Conservation (phyloP, 768 basidiomycete species). For the Russula earlei region DNA sequence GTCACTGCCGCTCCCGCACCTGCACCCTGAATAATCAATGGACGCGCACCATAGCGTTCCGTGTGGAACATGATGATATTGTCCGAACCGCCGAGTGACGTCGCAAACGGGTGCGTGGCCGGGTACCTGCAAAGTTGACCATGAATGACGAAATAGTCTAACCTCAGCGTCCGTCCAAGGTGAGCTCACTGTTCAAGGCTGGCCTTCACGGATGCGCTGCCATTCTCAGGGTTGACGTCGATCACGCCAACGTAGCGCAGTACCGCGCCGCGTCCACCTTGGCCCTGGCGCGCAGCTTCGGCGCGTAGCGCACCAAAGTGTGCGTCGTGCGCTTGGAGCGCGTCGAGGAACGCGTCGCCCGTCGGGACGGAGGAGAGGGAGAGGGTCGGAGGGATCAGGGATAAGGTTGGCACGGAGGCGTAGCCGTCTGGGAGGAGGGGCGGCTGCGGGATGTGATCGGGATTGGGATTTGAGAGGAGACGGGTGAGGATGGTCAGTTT, state of each 20-base stretch:
- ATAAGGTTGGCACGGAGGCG: slow-evolving; percentile 68
- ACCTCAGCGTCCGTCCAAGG: not conserved
- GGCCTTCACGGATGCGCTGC: slow-evolving; percentile 55
- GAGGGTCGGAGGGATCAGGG: slow-evolving; percentile 75
- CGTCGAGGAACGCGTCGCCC: slow-evolving; percentile 75
- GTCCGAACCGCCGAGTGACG: slow-evolving; percentile 90
- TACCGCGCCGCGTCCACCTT: slow-evolving; percentile 60
- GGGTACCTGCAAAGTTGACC: slow-evolving; percentile 56
- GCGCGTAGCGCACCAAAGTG: slow-evolving; percentile 69
- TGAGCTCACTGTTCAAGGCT: slow-evolving; percentile 72
- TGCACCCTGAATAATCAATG: slow-evolving; percentile 89
- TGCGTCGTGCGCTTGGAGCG: slow-evolving; percentile 74
- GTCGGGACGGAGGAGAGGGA: slow-evolving; percentile 41
- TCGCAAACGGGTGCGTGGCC: slow-evolving; percentile 85
- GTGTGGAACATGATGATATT: slow-evolving; percentile 99
- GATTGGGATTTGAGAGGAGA: slow-evolving; percentile 48
- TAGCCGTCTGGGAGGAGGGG: slow-evolving; percentile 60
- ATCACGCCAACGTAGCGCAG: slow-evolving; percentile 92
- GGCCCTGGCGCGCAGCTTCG: slow-evolving; percentile 47
- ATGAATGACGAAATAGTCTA: not conserved
- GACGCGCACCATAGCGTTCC: slow-evolving; percentile 77
- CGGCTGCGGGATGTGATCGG: slow-evolving; percentile 22
- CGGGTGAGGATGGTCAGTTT: slow-evolving; percentile 95
- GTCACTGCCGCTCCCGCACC: slow-evolving; percentile 98
- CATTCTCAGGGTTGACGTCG: slow-evolving; percentile 65